Percentiles rank a stretch among this genome's conserved stretches.
Conservation (phyloP, 768 basidiomycete genomes). For the Tulasnella sp. region DNA sequence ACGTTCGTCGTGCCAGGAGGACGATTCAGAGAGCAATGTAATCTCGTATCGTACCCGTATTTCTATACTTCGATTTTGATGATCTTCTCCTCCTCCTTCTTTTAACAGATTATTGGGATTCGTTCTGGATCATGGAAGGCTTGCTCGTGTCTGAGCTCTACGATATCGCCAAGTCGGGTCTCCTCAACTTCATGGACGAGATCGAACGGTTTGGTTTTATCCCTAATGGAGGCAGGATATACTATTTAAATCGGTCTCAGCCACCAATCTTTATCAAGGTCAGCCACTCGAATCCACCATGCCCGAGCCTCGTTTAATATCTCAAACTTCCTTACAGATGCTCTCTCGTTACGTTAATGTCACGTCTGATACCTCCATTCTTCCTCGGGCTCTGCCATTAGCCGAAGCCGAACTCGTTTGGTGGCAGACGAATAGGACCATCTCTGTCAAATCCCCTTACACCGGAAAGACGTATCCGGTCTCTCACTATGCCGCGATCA, state of each 20-base stretch:
- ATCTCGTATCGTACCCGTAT: slow-evolving; percentile 25
- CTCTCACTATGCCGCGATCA: slow-evolving; percentile 65
- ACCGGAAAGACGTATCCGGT: slow-evolving; percentile 55
- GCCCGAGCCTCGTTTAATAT: neutral
- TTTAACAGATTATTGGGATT: slow-evolving; percentile 47
- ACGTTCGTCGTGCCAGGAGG: slow-evolving; percentile 85
- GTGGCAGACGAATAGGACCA: slow-evolving; percentile 68
- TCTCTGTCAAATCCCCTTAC: slow-evolving; percentile 57
- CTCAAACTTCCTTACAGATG: slow-evolving; percentile 47
- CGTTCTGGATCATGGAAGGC: slow-evolving; percentile 70
- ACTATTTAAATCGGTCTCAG: slow-evolving; percentile 87
- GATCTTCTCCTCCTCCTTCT: neutral
- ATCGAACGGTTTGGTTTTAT: slow-evolving; percentile 77
- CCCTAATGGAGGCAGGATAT: slow-evolving; percentile 88
- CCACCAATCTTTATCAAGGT: slow-evolving; percentile 82
- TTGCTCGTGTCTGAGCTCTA: slow-evolving; percentile 71
- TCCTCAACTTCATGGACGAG: slow-evolving; percentile 95
- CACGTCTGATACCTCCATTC: slow-evolving; percentile 62
- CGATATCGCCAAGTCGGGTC: slow-evolving; percentile 57
- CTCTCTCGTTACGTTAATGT: slow-evolving; percentile 67
- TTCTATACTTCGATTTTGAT: neutral
- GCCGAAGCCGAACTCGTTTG: slow-evolving; percentile 75
- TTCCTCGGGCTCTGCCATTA: slow-evolving; percentile 69
- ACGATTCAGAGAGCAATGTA: slow-evolving; percentile 77
- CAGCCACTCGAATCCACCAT: slow-evolving; percentile 19